These are phyloP conservation scores for Adansonia digitata DNA, from an alignment of 345 rosid species.

Conservation along the genomic window DNA sequence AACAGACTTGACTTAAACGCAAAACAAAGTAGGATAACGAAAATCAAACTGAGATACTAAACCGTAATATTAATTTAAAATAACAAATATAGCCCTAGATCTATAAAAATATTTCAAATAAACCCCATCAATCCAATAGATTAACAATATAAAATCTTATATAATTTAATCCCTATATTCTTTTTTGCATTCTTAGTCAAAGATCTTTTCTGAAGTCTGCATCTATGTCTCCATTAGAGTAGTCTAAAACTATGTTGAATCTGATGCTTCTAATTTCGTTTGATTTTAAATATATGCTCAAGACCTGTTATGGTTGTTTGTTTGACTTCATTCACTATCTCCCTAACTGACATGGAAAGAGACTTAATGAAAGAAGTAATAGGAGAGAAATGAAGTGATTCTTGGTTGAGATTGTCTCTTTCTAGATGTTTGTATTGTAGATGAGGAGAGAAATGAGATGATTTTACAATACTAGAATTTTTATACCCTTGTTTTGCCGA, in stretches of 20 bases:
- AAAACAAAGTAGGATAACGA: no score
- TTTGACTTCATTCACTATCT: no score
- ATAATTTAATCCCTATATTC: background rate
- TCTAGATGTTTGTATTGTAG: background rate
- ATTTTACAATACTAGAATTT: no score
- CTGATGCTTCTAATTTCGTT: background rate
- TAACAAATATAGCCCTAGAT: background rate
- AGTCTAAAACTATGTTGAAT: background rate
- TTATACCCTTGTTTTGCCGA: background rate
- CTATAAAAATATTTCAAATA: background rate
- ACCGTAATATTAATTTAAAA: background rate
- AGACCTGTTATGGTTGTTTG: background rate
- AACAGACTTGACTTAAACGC: background rate
- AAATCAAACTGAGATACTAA: no score
- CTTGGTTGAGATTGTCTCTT: background rate
- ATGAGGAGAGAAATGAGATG: background rate
- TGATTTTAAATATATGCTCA: background rate
- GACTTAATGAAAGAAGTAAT: background rate
- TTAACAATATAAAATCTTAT: background rate
- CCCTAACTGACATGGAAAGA: no score
- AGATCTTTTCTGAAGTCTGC: background rate
- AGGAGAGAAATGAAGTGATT: background rate
- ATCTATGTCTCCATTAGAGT: background rate
- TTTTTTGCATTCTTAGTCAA: background rate
- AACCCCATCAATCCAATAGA: background rate